Conservation (phyloP, 305 asterid genomes). For the Salvia sclarea region DNA sequence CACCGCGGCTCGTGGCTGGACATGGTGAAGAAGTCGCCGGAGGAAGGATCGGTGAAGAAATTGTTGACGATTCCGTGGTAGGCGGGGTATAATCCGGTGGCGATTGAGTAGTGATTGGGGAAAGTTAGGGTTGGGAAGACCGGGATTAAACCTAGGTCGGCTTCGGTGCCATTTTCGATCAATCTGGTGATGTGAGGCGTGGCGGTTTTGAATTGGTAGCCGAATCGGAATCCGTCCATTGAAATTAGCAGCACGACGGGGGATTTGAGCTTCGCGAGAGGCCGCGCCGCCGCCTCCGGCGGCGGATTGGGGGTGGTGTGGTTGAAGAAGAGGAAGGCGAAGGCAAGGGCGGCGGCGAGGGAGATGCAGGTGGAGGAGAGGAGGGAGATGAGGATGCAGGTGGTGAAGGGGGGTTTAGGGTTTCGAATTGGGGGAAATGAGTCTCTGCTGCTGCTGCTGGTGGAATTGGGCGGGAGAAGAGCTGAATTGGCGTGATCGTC, state of each 20-base stretch:
- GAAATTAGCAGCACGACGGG: no score
- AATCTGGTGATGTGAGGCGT: conserved; percentile 58
- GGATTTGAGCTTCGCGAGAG: conserved; percentile 48
- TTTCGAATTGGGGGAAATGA: no score
- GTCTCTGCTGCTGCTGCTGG: no score
- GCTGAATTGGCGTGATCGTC: no score
- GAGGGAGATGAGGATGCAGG: conserved; percentile 41
- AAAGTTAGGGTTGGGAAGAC: conserved; percentile 77
- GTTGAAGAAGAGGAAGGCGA: conserved; percentile 57
- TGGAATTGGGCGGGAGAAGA: no score
- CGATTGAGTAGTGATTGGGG: conserved; percentile 81
- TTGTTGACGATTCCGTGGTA: conserved; percentile 72
- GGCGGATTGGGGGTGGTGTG: conserved; percentile 24
- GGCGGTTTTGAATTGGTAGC: conserved; percentile 72
- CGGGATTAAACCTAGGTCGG: conserved; percentile 68
- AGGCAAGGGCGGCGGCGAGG: conserved; percentile 54
- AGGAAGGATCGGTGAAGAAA: conserved; percentile 52
- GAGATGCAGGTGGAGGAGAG: conserved; percentile 48
- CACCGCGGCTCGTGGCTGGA: conserved; percentile 66
- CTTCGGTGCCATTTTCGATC: conserved; percentile 71
- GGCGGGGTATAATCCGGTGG: conserved; percentile 80
- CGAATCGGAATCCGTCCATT: conserved; percentile 71
- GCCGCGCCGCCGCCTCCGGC: conserved; percentile 42
- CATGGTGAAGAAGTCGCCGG: conserved; percentile 63
- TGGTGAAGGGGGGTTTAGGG: no score